A percentile compares a stretch with the other conserved stretches of the same genome.
Conservation (phyloP, 2,329 filamentous ascomycete genomes). For the Claviceps maximensis region DNA sequence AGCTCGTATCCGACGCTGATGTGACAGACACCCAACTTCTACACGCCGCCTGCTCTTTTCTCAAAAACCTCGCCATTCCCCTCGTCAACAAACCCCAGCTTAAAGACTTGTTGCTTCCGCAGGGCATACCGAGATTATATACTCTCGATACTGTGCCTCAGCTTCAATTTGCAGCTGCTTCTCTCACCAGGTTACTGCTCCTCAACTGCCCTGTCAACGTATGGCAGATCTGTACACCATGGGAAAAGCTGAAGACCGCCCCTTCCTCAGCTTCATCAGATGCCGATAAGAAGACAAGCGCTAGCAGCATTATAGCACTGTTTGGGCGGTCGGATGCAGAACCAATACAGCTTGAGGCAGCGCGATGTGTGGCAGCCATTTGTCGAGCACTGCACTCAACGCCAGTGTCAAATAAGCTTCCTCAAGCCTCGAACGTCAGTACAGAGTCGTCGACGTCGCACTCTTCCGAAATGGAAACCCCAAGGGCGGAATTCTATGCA, state of each 20-base stretch:
- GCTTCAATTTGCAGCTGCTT: slow-evolving; percentile 47
- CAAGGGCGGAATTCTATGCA: slow-evolving; percentile 29
- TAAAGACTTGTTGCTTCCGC: slow-evolving; percentile 31
- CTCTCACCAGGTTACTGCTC: slow-evolving; percentile 43
- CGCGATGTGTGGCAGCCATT: slow-evolving; percentile 37
- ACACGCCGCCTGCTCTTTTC: slow-evolving; percentile 44
- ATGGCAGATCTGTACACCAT: slow-evolving; percentile 29
- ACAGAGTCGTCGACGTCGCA: background rate
- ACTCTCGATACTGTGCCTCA: slow-evolving; percentile 36
- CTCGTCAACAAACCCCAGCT: slow-evolving; percentile 38
- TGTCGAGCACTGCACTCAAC: slow-evolving; percentile 41
- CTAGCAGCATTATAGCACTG: slow-evolving; percentile 25
- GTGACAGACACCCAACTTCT: slow-evolving; percentile 37
- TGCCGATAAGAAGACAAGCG: slow-evolving; percentile 16
- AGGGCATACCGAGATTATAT: slow-evolving; percentile 41
- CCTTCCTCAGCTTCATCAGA: slow-evolving; percentile 11
- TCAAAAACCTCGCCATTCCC: slow-evolving; percentile 52
- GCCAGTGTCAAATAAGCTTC: slow-evolving; percentile 16
- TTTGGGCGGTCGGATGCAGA: slow-evolving; percentile 26
- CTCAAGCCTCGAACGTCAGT: slow-evolving; percentile 11
- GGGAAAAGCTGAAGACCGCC: slow-evolving; percentile 10
- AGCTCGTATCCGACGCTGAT: slow-evolving; percentile 28
- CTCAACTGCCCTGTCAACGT: slow-evolving; percentile 40
- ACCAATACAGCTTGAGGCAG: slow-evolving; percentile 47
- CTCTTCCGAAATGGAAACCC: background rate